These are phyloP conservation scores for Eleusine indica DNA, from an alignment of 176 grass and related monocot species.

Conservation along the genomic window DNA sequence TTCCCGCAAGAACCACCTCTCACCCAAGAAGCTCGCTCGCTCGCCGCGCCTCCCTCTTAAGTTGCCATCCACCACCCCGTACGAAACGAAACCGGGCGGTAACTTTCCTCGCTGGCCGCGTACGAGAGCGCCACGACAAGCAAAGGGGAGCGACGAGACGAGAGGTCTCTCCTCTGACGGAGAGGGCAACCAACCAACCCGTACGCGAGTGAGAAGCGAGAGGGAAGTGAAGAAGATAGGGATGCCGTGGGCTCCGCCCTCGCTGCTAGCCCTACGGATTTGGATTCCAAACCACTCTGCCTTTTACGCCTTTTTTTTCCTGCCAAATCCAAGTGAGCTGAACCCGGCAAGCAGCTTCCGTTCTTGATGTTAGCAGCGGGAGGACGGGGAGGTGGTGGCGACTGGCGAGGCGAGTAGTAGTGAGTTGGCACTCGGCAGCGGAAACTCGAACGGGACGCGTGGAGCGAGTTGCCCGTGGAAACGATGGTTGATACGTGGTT, in stretches of 20 bases:
- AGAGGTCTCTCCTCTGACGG: neutral
- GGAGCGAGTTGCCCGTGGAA: slow-evolving; percentile 10
- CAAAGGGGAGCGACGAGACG: neutral
- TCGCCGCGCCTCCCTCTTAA: slow-evolving; percentile 8
- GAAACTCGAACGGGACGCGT: slow-evolving; percentile 39
- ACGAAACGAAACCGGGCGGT: slow-evolving; percentile 26
- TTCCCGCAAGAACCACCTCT: slow-evolving; percentile 29
- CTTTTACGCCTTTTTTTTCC: neutral
- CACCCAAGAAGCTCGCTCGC: neutral
- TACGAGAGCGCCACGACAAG: slow-evolving; percentile 48
- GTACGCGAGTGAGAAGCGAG: neutral
- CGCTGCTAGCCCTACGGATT: neutral
- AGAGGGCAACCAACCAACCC: slow-evolving; percentile 31
- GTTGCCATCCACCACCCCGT: slow-evolving; percentile 15
- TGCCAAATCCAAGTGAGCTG: neutral
- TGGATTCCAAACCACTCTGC: neutral
- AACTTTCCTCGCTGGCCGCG: slow-evolving; percentile 27
- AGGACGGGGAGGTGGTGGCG: neutral
- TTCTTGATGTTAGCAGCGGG: slow-evolving; percentile 3
- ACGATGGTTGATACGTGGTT: slow-evolving; percentile 39
- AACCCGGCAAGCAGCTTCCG: slow-evolving; percentile 13
- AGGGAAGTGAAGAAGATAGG: slow-evolving; percentile 25
- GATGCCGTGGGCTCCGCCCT: slow-evolving; percentile 37
- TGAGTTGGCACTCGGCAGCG: neutral
- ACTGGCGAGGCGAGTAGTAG: neutral